These are phyloP conservation scores for Backusella psychrophila DNA, from an alignment of 192 early-diverging fungal species.

Conservation along the genomic window DNA sequence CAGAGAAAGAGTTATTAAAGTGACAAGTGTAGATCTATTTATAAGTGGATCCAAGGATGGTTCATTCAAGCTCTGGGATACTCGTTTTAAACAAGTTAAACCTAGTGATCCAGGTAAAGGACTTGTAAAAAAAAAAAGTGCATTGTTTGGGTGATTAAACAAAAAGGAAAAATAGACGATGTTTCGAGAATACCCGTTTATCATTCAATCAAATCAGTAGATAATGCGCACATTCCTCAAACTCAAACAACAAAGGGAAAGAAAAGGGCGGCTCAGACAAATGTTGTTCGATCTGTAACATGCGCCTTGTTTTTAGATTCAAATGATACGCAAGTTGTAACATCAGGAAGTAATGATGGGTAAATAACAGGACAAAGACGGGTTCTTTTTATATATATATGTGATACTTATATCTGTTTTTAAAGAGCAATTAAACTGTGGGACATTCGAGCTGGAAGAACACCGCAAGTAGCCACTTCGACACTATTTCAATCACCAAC, in stretches of 20 bases:
- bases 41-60: slow-evolving; percentile 24
- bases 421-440: slow-evolving; percentile 76
- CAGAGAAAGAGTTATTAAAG: background rate
- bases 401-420: background rate
- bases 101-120: slow-evolving; percentile 5
- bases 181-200: slow-evolving; percentile 16
- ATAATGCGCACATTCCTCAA: slow-evolving; percentile 41
- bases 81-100: slow-evolving; percentile 13
- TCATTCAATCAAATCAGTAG: slow-evolving; percentile 41
- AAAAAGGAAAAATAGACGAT: background rate
- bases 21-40: slow-evolving; percentile 17
- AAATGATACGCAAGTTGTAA: slow-evolving; percentile 49
- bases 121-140: background rate
- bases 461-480: slow-evolving; percentile 37
- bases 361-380: slow-evolving; percentile 22
- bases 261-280: background rate
- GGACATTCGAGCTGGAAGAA: slow-evolving; percentile 66
- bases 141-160: background rate
- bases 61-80: slow-evolving; percentile 29
- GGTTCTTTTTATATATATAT: too few relatives aligned
- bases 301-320: slow-evolving; percentile 48
- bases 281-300: slow-evolving; percentile 42
- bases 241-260: background rate
- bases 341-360: slow-evolving; percentile 67
- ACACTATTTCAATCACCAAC: slow-evolving; percentile 34